Evolutionary conservation across 2,329 filamentous ascomycete species (phyloP).

Genomic region (Basipetospora chlamydospora): DNA sequence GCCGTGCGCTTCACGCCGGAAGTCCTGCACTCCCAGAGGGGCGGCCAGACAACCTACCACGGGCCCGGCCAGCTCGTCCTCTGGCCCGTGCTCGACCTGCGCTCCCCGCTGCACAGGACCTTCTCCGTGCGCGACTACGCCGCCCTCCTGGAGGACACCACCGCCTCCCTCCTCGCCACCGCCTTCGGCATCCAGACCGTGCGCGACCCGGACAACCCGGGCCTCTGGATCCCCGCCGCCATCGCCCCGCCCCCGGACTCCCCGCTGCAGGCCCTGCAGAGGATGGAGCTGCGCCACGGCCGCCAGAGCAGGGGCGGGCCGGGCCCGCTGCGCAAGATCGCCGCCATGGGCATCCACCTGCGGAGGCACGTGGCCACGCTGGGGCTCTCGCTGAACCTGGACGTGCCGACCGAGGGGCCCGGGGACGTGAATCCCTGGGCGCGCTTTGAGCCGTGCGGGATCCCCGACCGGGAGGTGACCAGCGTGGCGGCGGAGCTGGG

Average conservation of each 20-base stretch:
- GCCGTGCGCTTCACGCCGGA: constrained; percentile 34
- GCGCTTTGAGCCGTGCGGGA: constrained; percentile 79
- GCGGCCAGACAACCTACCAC: constrained; percentile 88
- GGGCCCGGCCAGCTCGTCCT: constrained; percentile 84
- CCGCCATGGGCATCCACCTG: constrained; percentile 83
- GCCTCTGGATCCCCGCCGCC: constrained; percentile 58
- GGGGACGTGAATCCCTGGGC: constrained; percentile 35
- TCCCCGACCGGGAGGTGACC: constrained; percentile 68
- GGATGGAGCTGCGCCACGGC: no score
- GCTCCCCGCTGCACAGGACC: constrained; percentile 34
- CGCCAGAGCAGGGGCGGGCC: no score
- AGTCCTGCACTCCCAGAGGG: constrained; percentile 61
- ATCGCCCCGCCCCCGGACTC: no score
- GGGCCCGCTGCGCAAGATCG: constrained; percentile 54
- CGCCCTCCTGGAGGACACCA: constrained; percentile 58
- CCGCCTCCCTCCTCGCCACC: constrained; percentile 47
- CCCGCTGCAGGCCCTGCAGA: no score
- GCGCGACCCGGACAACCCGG: constrained; percentile 59
- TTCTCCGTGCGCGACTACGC: constrained; percentile 67
- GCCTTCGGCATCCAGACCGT: constrained; percentile 43
- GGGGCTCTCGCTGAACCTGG: constrained; percentile 70
- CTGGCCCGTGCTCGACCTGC: constrained; percentile 83
- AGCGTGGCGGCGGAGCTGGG: constrained; percentile 46
- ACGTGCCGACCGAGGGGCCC: constrained; percentile 34
- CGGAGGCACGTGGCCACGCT: constrained; percentile 70